These are phyloP conservation scores for Neofusicoccum ribis DNA, from an alignment of 2,329 filamentous ascomycete species.

Conservation along the genomic window DNA sequence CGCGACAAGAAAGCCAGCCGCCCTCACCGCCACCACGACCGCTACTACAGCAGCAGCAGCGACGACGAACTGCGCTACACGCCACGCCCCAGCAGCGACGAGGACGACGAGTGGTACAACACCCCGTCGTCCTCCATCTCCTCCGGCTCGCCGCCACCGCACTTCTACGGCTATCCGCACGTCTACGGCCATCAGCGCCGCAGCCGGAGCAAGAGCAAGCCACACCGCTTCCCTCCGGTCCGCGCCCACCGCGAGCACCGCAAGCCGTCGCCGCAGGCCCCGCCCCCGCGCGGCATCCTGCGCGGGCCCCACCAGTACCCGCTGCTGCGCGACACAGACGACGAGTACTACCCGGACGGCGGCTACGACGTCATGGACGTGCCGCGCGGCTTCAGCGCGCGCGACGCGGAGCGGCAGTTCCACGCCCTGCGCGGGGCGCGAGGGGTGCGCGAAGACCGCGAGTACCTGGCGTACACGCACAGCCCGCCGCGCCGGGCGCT, in stretches of 20 bases:
- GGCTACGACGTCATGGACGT: background rate
- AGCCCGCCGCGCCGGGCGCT: background rate
- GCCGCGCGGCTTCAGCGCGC: background rate
- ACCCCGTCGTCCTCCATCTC: background rate
- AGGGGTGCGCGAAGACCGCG: background rate
- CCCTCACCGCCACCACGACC: background rate
- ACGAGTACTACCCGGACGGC: slow-evolving; percentile 4
- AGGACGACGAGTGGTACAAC: background rate
- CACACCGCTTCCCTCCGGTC: background rate
- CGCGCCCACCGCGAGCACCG: background rate
- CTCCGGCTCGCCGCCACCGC: background rate
- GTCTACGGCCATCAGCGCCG: background rate
- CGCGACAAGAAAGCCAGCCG: background rate
- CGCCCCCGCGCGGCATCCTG: background rate
- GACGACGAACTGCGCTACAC: background rate
- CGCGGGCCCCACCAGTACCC: background rate
- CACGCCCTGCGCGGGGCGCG: background rate
- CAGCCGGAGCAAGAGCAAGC: background rate
- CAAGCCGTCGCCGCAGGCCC: background rate
- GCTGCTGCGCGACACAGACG: background rate
- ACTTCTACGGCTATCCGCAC: background rate
- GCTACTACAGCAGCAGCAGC: background rate
- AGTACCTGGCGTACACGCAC: background rate
- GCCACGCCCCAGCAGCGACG: background rate
- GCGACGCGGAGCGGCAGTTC: background rate